A percentile compares a stretch with the other conserved stretches of the same genome.
Evolutionary conservation across 345 rosid species (phyloP).

Genomic region (Eucalyptus erythrocorys): DNA sequence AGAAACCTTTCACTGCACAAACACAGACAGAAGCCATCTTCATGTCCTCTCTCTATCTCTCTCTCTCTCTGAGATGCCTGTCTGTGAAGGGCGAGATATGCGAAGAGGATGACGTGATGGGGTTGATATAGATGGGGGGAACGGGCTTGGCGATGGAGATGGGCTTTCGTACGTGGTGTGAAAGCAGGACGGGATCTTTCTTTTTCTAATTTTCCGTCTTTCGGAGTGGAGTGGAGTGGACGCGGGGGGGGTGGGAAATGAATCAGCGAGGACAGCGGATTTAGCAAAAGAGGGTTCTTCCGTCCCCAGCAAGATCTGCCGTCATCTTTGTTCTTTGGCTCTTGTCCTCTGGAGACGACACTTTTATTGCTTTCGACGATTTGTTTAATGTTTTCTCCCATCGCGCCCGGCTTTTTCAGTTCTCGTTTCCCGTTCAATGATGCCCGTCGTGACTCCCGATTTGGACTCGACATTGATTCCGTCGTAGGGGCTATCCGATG

Average conservation of each 20-base stretch:
- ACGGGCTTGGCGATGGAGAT: background rate
- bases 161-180: background rate
- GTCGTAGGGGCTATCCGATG: background rate
- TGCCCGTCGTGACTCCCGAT: background rate
- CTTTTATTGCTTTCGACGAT: background rate
- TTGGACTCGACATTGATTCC: background rate
- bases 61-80: background rate
- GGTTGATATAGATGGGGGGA: background rate
- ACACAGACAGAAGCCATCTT: background rate
- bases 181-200: background rate
- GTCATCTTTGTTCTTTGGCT: background rate
- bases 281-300: background rate
- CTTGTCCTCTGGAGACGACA: background rate
- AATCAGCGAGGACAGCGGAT: background rate
- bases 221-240: background rate
- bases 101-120: background rate
- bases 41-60: background rate
- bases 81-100: background rate
- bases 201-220: background rate
- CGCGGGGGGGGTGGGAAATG: background rate
- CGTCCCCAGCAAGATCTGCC: background rate
- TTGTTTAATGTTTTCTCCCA: background rate
- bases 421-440: background rate
- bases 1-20: background rate
- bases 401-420: background rate